Base-by-base conservation (phyloP, 768 basidiomycete species). In the Paxillus involutus region DNA sequence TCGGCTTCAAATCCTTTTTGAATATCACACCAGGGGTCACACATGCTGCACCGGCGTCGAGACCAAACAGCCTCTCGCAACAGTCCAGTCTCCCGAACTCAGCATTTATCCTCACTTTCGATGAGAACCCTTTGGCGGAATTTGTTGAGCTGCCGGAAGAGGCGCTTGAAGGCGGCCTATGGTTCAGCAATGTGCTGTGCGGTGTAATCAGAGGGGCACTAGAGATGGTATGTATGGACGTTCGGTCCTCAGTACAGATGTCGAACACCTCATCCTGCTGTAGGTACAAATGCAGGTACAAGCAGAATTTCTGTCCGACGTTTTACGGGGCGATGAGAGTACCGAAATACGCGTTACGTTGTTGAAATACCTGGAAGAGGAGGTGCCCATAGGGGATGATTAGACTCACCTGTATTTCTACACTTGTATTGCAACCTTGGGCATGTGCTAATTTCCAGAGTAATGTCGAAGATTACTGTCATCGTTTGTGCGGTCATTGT, bases 231-330 rank as follows among this genome's bases (percentile, higher is more conserved):
- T 57, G 80, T 71, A 51, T 17, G 19, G 12, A 17, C 30, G 32
- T 6, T 21, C 45, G 24, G 39, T 29, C 44, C 43, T 32, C 5
- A 49, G 30, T 14, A 44, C 26, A 47, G 39, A 44, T 44, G 49
- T 53, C 49, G 46, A 53, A 44, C 54, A 53, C 59, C 55, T 64
- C 44, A 56, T 45, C 46, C 45, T 60, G 44, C 41, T 48, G 44
- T 68, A 98, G 96, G 86, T 98, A 29, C 96, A 98, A 71, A 89
- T 98, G 82, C 95, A 96, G 69, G 94, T 95, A 17, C 89, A 94
- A 55, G 88, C 84, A 11, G 83, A 85, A 42, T 98, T 98, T 70
- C 64, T 96, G 19, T 92, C 92, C 3, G 97, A 99, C 64, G 85
- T 88, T 5, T 77, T 98, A 59, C 79, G 93, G 56, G 97, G 97